phyloP scores from a whole-genome alignment of 306 rosid genomes.

The Begonia masoniana region DNA sequence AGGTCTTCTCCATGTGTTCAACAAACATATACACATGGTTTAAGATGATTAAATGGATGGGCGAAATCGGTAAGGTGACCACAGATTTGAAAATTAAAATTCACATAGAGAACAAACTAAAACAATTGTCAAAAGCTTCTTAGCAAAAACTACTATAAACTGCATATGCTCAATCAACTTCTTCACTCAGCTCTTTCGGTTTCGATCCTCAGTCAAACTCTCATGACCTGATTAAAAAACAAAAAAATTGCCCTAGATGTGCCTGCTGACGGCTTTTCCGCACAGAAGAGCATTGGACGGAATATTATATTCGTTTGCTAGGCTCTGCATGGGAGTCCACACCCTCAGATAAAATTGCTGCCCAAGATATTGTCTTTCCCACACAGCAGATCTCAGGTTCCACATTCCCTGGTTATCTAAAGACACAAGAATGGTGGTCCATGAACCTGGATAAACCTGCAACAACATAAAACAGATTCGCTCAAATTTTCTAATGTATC shows the following conservation, averaged over 20 bases:
- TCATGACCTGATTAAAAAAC: slow-evolving; percentile 31
- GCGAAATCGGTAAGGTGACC: no score
- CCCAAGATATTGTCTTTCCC: slow-evolving; percentile 95
- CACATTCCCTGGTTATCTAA: slow-evolving; percentile 98
- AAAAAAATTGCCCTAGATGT: slow-evolving; percentile 2
- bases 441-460: slow-evolving; percentile 81
- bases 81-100: no score
- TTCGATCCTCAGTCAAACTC: slow-evolving; percentile 33
- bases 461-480: neutral
- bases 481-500: no score
- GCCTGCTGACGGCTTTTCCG: slow-evolving; percentile 72
- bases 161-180: no score
- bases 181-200: neutral
- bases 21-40: no score
- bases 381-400: slow-evolving; percentile 83
- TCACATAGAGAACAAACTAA: no score
- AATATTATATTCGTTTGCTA: slow-evolving; percentile 69
- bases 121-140: no score
- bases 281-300: slow-evolving; percentile 65
- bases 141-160: no score
- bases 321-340: slow-evolving; percentile 48
- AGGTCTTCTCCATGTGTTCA: no score
- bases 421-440: slow-evolving; percentile 80
- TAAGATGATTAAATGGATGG: no score
- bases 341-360: slow-evolving; percentile 81